Percentiles rank a stretch among this genome's conserved stretches.
Conservation (phyloP, 352 stramenopile genomes). For the Blastocystis sp. region DNA sequence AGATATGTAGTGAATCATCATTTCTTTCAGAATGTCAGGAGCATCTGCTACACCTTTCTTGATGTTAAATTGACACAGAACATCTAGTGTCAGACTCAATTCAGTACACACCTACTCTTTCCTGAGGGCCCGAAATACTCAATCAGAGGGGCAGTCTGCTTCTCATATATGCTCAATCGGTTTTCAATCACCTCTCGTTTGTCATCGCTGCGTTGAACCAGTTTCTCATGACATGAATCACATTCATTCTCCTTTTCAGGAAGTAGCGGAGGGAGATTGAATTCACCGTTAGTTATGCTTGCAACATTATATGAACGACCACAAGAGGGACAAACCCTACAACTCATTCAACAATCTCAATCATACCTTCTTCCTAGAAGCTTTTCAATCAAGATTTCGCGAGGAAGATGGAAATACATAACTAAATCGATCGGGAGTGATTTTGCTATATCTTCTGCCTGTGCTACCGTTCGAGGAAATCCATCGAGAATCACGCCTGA, state of each 20-base stretch:
- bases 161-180: slow-evolving; percentile 39
- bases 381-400: slow-evolving; percentile 45
- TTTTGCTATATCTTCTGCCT: slow-evolving; percentile 22
- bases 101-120: slow-evolving; percentile 18
- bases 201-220: slow-evolving; percentile 52
- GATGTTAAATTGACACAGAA: slow-evolving; percentile 46
- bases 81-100: not conserved
- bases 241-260: slow-evolving; percentile 38
- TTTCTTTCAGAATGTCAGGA: slow-evolving; percentile 57
- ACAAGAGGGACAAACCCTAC: slow-evolving; percentile 36
- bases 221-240: slow-evolving; percentile 42
- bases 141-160: slow-evolving; percentile 23
- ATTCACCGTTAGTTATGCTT: slow-evolving; percentile 26
- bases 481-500: slow-evolving; percentile 60
- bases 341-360: not conserved
- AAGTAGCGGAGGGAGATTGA: slow-evolving; percentile 39
- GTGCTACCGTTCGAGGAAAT: slow-evolving; percentile 39
- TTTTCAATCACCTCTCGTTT: slow-evolving; percentile 50
- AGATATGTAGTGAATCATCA: slow-evolving; percentile 28
- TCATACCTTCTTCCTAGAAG: not conserved
- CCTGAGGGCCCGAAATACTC: not conserved
- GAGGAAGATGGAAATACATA: slow-evolving; percentile 52
- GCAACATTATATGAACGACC: slow-evolving; percentile 51
- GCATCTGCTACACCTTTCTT: slow-evolving; percentile 44
- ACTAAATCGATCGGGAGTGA: slow-evolving; percentile 19